phyloP scores from a whole-genome alignment of 2,329 filamentous ascomycete species.

The Magnaporthiopsis poae region DNA sequence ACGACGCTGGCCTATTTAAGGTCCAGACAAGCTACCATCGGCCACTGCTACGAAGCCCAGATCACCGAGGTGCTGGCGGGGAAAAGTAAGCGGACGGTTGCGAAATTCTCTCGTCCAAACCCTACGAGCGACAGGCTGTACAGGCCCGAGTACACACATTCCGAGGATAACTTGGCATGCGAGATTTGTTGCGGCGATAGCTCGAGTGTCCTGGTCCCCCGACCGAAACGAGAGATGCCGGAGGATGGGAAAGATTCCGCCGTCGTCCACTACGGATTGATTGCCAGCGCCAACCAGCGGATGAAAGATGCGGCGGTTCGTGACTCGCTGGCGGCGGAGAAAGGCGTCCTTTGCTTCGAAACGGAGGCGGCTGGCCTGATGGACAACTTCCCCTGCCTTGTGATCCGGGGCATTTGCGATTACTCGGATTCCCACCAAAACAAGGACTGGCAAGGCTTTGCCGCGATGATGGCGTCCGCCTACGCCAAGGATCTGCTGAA shows the following conservation, averaged over 20 bases:
- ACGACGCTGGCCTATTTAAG: not conserved
- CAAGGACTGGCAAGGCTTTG: constrained; percentile 17
- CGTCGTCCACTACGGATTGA: constrained; percentile 26
- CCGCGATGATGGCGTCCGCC: constrained; percentile 18
- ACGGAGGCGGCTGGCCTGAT: constrained; percentile 23
- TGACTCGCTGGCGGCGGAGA: constrained; percentile 16
- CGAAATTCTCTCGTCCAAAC: not conserved
- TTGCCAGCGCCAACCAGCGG: constrained; percentile 23
- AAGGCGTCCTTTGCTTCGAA: constrained; percentile 23
- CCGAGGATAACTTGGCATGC: not conserved
- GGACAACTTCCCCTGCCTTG: constrained; percentile 20
- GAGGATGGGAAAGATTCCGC: constrained; percentile 14
- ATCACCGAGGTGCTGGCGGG: not conserved
- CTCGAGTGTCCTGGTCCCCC: not conserved
- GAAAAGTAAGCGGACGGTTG: not conserved
- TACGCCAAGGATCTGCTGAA: constrained; percentile 14
- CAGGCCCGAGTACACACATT: not conserved
- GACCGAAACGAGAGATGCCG: constrained; percentile 3
- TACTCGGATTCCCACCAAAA: constrained; percentile 22
- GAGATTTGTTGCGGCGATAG: constrained; percentile 1
- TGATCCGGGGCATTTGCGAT: constrained; percentile 24
- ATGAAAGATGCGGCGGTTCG: constrained; percentile 20
- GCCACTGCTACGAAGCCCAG: constrained; percentile 13
- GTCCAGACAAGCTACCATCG: constrained; percentile 9
- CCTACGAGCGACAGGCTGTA: not conserved